Base-by-base conservation (phyloP, 2,329 filamentous ascomycete species). In the Tolypocladium sp. region DNA sequence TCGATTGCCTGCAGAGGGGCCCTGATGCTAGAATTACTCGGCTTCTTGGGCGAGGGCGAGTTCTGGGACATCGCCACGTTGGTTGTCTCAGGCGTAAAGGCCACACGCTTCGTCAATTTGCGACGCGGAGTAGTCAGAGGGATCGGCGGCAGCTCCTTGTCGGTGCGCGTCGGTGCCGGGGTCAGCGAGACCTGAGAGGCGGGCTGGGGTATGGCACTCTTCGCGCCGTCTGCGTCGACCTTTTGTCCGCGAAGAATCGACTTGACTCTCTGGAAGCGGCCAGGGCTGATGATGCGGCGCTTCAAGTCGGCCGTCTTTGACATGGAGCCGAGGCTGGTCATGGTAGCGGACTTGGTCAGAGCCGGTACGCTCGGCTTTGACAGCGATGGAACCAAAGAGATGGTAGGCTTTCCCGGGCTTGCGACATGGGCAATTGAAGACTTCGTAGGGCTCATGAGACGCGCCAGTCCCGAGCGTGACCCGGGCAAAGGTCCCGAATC, bases 391-490 rank as follows among this genome's bases (percentile, higher is more conserved):
- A 68, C 73, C 62, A 71, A 67, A 56, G 65, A 68, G 20, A 67
- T 62, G 2, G 70, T 69, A 0, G 68, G 62, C 56, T 70, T 74
- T 40, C 57, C 60, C 6, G 63, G 61, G n/a, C 62, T 59, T 22
- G 64, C 63, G 1, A 60, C 37, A 15, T 87, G 85, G 40, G 86
- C 83, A 57, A 90, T 72, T 1, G 89, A 91, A 9, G 90, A 78
- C 70, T 91, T 91, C 10, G 90, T 94, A 0, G 92, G 91, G 7
- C 90, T 95, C 72, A 87, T 83, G 37, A 93, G 76, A 60, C 78
- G 85, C 62, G 79, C 77, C 61, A 79, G 73, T 62, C 82, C 78
- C 10, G 80, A 74, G 58, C 80, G 76, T 1, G 79, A 73, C 33
- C 77, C 78, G 55, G 73, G 64, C 27, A 79, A 67, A 20, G 69